Conservation (phyloP, 2,329 filamentous ascomycete genomes). For the Fonsecaea nubica region DNA sequence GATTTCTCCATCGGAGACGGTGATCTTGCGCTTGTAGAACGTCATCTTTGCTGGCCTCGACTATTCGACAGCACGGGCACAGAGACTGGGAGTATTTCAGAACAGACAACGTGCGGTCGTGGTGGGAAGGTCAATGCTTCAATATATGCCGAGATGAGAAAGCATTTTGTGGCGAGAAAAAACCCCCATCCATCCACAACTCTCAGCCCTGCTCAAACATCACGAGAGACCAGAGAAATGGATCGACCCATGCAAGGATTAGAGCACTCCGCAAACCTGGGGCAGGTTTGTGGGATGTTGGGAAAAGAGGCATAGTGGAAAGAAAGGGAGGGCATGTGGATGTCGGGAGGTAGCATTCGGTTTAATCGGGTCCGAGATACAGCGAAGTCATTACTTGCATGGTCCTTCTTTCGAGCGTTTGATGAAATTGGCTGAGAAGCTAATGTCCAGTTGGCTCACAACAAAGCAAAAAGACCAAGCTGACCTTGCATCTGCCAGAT, state of each 20-base stretch:
- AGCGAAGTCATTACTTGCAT: neutral
- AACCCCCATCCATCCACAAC: neutral
- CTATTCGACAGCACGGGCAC: neutral
- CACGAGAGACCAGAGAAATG: neutral
- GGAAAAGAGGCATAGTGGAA: neutral
- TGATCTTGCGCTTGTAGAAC: constrained; percentile 18
- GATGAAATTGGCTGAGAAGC: neutral
- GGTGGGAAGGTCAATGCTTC: neutral
- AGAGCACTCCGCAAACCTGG: neutral
- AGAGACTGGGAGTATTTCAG: neutral
- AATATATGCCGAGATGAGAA: neutral
- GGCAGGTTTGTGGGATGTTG: neutral
- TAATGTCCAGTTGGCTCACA: neutral
- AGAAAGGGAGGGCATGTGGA: neutral
- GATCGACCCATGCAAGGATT: neutral
- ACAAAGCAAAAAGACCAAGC: neutral
- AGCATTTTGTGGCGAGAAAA: neutral
- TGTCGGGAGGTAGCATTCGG: neutral
- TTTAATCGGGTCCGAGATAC: neutral
- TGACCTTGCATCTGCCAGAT: neutral
- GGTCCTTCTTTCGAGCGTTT: neutral
- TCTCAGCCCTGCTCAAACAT: neutral
- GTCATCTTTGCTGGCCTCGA: neutral
- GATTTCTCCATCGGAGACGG: constrained; percentile 11
- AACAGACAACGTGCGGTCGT: neutral